phyloP scores from a whole-genome alignment of 2,329 filamentous ascomycete species.

The Phialocephala sp. region DNA sequence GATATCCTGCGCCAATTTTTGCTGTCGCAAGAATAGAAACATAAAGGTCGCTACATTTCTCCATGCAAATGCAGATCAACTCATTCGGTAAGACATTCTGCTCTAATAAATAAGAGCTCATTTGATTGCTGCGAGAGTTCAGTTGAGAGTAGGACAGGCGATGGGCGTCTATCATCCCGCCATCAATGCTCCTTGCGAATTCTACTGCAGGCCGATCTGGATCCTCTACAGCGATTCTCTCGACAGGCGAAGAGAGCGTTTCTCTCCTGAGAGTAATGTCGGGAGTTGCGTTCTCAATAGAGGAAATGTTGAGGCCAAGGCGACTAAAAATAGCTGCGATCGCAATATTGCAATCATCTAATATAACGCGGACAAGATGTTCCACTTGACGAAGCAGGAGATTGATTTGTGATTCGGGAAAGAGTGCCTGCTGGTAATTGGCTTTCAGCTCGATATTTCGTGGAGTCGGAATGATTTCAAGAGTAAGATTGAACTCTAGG shows the following conservation, averaged over 20 bases:
- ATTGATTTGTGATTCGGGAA: slow-evolving; percentile 61
- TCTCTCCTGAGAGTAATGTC: slow-evolving; percentile 20
- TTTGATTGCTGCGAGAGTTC: slow-evolving; percentile 65
- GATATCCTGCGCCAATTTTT: slow-evolving; percentile 78
- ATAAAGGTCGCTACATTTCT: slow-evolving; percentile 78
- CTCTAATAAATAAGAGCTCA: slow-evolving; percentile 62
- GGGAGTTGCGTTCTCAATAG: slow-evolving; percentile 38
- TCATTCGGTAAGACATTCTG: slow-evolving; percentile 56
- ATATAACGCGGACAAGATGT: slow-evolving; percentile 52
- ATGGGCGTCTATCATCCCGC: slow-evolving; percentile 45
- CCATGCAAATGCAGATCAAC: slow-evolving; percentile 75
- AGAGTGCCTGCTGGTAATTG: slow-evolving; percentile 58
- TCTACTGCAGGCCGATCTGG: slow-evolving; percentile 66
- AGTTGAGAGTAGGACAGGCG: slow-evolving; percentile 68
- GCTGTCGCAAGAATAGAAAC: slow-evolving; percentile 74
- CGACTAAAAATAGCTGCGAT: slow-evolving; percentile 25
- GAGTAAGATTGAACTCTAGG: slow-evolving; percentile 75
- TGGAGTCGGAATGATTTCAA: slow-evolving; percentile 74
- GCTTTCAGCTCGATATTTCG: slow-evolving; percentile 55
- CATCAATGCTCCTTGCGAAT: slow-evolving; percentile 60
- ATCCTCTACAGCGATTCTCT: slow-evolving; percentile 40
- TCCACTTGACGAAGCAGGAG: slow-evolving; percentile 67
- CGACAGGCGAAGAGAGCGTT: slow-evolving; percentile 40
- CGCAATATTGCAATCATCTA: slow-evolving; percentile 22
- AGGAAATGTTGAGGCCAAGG: slow-evolving; percentile 32